Base-by-base conservation (phyloP, 371 early-diverging fungal genomes). In the Mortierella sp. region DNA sequence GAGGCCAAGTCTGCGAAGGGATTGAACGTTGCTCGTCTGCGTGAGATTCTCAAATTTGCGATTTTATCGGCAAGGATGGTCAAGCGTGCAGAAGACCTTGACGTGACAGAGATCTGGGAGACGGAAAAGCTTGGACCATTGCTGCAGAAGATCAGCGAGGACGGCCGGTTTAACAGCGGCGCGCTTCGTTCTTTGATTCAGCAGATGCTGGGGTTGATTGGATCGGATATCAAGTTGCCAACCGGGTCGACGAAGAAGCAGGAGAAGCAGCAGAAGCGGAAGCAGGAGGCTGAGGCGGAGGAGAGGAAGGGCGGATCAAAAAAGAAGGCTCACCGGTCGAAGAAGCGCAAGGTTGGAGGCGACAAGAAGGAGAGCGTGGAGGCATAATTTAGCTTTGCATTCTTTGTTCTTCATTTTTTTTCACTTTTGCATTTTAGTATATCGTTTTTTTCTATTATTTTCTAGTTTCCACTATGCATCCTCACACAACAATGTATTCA, bases 41-140 rank as follows among this genome's bases (percentile, higher is more conserved):
- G 88, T 41, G 91, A 90, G 87, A 88, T 90, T 38, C 82, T 90
- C 72, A 83, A 88, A 79, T 88, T 88, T 83, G 82, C 83, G 18
- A 81, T 78, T 38, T 43, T 81, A 49, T 81, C 83, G 4, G 83
- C 83, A 60, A 71, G 88, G 49, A 81, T 86, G 86, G 79, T 77
- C 43, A 88, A 88, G 86, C 75, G 83, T 14, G 76, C 81, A 8
- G 81, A 81, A 71, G 84, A 82, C 5, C 65, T 75, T n/a, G 44
- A 79, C 14, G 76, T 83, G 73, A 78, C 63, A 8, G 70, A 80
- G 77, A 86, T 88, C 56, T 86, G 88, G 88, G 75, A 86, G 65
- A 86, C 83, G 0, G 77, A 79, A 18, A 75, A 81, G 76, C 70
- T 88, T 35, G 86, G 80, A 44, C 83, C 88, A 0, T 71, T 88